Base-by-base conservation (phyloP, 352 stramenopile species). In the Globisporangium lucens region DNA sequence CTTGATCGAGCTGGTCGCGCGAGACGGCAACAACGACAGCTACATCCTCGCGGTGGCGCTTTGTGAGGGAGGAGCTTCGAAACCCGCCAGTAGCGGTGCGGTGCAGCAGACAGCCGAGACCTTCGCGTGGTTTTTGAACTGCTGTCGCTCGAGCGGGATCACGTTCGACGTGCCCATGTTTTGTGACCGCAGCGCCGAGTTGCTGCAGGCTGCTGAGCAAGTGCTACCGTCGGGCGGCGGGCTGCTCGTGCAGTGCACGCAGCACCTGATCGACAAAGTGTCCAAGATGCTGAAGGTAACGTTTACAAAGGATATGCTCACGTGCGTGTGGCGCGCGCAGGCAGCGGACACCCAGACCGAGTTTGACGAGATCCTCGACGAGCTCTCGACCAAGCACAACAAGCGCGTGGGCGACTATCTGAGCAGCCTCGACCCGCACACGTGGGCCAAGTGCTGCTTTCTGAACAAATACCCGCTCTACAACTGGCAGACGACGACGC, bases 361-460 rank as follows among this genome's bases (percentile, higher is more conserved):
- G 27, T 84, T 77, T 64, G 63, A 78, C 3, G 30, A 33, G 30
- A 33, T 33, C 30, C 30, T 33, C 3, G 61, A 58, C 0, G 66
- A 65, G 20, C 49, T 84, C 15, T 47, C 41, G 13, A 43, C 55
- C 1, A 38, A 75, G 6, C 58, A 53, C 5, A 58, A 78, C 27
- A 56, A 68, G 0, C 68, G 56, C 24, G 73, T 22, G 20, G 68
- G 63, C 0, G 66, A 71, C 7, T 75, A 72, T 43, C 47, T 82
- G 30, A 29, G 35, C 3, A 22, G 72, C 30, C 30, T 60, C 20
- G 71, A 77, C 17, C 63, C 73, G 1, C 47, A 78, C 10, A 66
- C 56, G 29, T 84, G 75, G 77, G 73, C 77, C 3, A 84, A 80
- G 49, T 51, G 79, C 66, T 71, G 73, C 24, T 82, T 79, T 27